Evolutionary conservation across 768 basidiomycete genomes (phyloP).

Genomic region (Termitomyces sp.): DNA sequence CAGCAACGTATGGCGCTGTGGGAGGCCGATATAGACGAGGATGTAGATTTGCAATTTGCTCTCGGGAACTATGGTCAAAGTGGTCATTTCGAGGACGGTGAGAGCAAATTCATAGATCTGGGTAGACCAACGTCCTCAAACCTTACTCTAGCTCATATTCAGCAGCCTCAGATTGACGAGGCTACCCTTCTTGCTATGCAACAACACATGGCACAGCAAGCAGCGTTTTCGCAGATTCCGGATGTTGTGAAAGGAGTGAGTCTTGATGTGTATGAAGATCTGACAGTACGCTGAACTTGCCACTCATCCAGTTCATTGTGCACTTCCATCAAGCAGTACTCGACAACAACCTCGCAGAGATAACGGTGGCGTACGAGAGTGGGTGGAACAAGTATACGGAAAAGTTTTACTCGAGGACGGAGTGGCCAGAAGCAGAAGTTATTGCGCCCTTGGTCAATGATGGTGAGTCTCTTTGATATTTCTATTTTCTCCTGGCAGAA

Average conservation of each 20-base stretch:
- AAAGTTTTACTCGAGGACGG: conserved; percentile 89
- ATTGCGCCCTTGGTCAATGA: conserved; percentile 94
- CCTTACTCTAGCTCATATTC: conserved; percentile 35
- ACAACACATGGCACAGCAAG: conserved; percentile 80
- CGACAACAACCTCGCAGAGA: conserved; percentile 86
- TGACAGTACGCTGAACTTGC: background rate
- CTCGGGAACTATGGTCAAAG: conserved; percentile 68
- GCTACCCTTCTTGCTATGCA: conserved; percentile 67
- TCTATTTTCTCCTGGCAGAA: background rate
- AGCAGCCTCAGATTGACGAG: conserved; percentile 67
- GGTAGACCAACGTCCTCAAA: conserved; percentile 8
- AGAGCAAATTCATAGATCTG: conserved; percentile 8
- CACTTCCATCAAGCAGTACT: conserved; percentile 92
- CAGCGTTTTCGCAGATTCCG: conserved; percentile 77
- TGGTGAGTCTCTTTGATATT: conserved; percentile 40
- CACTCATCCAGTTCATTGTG: conserved; percentile 70
- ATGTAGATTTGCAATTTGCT: conserved; percentile 66
- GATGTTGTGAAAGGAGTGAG: conserved; percentile 85
- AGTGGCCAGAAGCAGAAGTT: conserved; percentile 97
- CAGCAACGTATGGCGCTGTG: conserved; percentile 68
- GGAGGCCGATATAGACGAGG: conserved; percentile 82
- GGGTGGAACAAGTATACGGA: conserved; percentile 97
- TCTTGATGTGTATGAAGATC: conserved; percentile 14
- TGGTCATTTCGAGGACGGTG: conserved; percentile 65
- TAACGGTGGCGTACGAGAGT: conserved; percentile 91